Base-by-base conservation (phyloP, 768 basidiomycete genomes). In the Boletus tylopilopsis region DNA sequence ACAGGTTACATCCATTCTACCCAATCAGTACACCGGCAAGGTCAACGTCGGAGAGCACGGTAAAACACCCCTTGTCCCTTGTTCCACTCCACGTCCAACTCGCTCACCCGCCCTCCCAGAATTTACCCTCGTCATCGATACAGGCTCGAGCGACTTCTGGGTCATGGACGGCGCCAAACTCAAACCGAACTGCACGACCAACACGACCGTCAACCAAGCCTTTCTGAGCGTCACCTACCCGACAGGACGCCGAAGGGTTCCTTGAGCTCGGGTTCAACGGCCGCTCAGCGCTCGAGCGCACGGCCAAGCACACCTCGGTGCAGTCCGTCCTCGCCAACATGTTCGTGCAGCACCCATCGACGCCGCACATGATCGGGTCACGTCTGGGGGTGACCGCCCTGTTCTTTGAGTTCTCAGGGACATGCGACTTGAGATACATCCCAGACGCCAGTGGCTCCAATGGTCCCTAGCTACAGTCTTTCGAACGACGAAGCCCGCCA, bases 291-390 rank as follows among this genome's bases (percentile, higher is more conserved):
- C 53, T 66, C 15, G 50, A 56, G 42, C 60, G 57, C 34, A 53
- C 47, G n/a, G 32, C 40, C 0, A 62, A 62, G 25, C 55, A 52
- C 33, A 10, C 27, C 1, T 50, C 53, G 0, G 22, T 50, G 2
- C 64, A 44, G 6, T 67, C 76, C 0, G 64, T 74, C 23, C 63
- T 78, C 39, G 57, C 62, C 12, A 77, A 73, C 55, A 60, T 77
- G 27, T 76, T 73, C 47, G 55, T 54, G 0, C 68, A 72, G 49
- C 58, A 71, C 43, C 58, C 70, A 1, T 46, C 55, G 10, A 51
- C 62, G 0, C 69, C 74, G 5, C 72, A 69, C 25, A 68, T 75
- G n/a, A 60, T 78, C 51, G 71, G 71, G n/a, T n/a, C n/a, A n/a
- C n/a, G n/a, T n/a, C n/a, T n/a, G n/a, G n/a, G n/a, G n/a, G n/a